Percentiles rank a stretch among this genome's conserved stretches.
phyloP scores from a whole-genome alignment of 2,329 filamentous ascomycete species.

The Gaeumannomyces sp. region DNA sequence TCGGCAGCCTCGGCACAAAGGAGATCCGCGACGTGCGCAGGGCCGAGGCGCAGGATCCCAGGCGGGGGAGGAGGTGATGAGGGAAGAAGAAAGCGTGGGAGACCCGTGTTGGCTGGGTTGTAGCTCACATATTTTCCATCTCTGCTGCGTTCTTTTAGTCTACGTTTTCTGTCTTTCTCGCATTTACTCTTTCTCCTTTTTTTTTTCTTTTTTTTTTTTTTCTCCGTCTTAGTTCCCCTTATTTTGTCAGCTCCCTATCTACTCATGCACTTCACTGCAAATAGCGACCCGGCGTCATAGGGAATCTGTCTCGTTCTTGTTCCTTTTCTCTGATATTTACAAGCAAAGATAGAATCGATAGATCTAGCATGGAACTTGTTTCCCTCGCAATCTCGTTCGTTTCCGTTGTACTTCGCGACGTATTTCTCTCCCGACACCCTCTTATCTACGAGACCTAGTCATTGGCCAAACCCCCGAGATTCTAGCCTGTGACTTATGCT shows the following conservation, averaged over 20 bases:
- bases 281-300: too few species aligned
- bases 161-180: neutral
- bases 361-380: neutral
- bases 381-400: neutral
- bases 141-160: constrained; percentile 7
- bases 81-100: neutral
- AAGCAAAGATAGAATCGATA: neutral
- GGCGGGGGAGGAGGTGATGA: constrained; percentile 52
- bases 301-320: neutral
- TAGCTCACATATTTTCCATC: constrained; percentile 1
- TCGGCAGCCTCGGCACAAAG: constrained; percentile 85
- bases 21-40: constrained; percentile 81
- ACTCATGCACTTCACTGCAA: too few species aligned
- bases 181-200: too few species aligned
- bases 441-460: too few species aligned
- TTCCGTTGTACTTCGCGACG: neutral
- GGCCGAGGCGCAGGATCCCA: constrained; percentile 74
- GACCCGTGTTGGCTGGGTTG: neutral
- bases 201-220: too few species aligned
- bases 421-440: too few species aligned
- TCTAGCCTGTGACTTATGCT: too few species aligned
- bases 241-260: too few species aligned
- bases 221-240: too few species aligned
- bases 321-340: neutral
- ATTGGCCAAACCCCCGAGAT: too few species aligned